Conservation (phyloP, 331 rosid genomes). For the Ulmus americana region DNA sequence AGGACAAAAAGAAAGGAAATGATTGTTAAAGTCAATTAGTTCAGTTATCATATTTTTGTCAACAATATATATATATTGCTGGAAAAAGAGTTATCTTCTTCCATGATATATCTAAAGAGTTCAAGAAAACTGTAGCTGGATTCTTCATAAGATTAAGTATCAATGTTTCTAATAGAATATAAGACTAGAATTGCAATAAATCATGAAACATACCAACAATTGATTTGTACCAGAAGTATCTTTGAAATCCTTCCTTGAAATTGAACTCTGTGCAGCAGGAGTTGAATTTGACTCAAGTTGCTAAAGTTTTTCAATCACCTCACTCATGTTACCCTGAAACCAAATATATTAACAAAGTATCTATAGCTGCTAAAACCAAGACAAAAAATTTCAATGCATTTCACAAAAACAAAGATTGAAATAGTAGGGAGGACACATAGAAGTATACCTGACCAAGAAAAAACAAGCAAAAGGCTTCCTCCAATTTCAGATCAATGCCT, state of each 20-base stretch:
- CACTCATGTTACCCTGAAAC: conserved; percentile 67
- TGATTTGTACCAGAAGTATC: conserved; percentile 48
- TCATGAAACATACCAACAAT: conserved; percentile 48
- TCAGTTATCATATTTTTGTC: background rate
- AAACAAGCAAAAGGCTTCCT: conserved; percentile 69
- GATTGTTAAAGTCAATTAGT: background rate
- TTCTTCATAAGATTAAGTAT: background rate
- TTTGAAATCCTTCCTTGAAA: conserved; percentile 60
- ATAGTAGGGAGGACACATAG: conserved; percentile 12
- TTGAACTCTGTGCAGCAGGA: conserved; percentile 42
- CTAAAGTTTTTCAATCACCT: conserved; percentile 70
- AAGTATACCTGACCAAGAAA: conserved; percentile 73
- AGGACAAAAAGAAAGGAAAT: background rate
- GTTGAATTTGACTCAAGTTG: conserved; percentile 57
- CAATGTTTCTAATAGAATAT: conserved; percentile 20
- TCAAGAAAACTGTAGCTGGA: background rate
- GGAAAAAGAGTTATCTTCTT: background rate
- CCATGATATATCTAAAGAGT: background rate
- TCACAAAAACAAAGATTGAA: conserved; percentile 6
- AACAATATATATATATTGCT: too few species aligned
- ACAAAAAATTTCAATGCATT: conserved; percentile 10
- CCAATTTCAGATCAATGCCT: conserved; percentile 78
- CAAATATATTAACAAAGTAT: conserved; percentile 23
- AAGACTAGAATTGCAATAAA: conserved; percentile 23
- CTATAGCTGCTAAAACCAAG: conserved; percentile 27